Evolutionary conservation across 352 stramenopile species (phyloP).

Genomic region (Phytophthora tubulina): DNA sequence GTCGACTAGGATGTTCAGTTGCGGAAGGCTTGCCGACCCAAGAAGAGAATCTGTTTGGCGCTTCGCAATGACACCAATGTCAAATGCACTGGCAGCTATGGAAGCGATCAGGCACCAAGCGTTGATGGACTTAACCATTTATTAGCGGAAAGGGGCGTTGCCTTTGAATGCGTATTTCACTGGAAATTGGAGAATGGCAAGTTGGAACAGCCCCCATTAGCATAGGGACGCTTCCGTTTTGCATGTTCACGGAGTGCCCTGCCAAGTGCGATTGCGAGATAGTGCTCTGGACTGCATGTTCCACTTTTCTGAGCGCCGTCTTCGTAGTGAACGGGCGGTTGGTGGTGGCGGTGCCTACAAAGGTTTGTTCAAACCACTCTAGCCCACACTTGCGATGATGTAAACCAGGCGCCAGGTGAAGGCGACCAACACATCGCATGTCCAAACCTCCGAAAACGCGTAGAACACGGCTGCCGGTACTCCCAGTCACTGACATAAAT

Average conservation of each 20-base stretch:
- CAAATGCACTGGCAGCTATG: neutral
- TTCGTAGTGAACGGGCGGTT: no score
- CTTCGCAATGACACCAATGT: neutral
- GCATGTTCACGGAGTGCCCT: neutral
- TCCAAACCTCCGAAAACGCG: conserved; percentile 13
- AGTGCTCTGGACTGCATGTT: conserved; percentile 9
- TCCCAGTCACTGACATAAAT: no score
- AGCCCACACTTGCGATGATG: conserved; percentile 20
- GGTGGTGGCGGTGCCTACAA: no score
- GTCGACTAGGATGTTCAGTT: conserved; percentile 18
- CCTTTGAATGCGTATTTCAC: conserved; percentile 28
- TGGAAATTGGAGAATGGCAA: conserved; percentile 32
- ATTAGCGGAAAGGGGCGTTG: neutral
- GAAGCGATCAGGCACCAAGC: conserved; percentile 10
- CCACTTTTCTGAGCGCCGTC: neutral
- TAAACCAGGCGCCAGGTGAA: neutral
- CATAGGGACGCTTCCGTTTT: conserved; percentile 15
- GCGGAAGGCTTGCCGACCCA: conserved; percentile 7
- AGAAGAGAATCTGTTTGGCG: neutral
- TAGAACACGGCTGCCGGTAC: neutral
- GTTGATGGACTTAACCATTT: conserved; percentile 28
- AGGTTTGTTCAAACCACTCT: no score
- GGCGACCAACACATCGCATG: conserved; percentile 11
- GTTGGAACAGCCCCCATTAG: neutral
- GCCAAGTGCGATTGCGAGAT: conserved; percentile 16